phyloP scores from a whole-genome alignment of 768 basidiomycete genomes.

The Clavulina sp. region DNA sequence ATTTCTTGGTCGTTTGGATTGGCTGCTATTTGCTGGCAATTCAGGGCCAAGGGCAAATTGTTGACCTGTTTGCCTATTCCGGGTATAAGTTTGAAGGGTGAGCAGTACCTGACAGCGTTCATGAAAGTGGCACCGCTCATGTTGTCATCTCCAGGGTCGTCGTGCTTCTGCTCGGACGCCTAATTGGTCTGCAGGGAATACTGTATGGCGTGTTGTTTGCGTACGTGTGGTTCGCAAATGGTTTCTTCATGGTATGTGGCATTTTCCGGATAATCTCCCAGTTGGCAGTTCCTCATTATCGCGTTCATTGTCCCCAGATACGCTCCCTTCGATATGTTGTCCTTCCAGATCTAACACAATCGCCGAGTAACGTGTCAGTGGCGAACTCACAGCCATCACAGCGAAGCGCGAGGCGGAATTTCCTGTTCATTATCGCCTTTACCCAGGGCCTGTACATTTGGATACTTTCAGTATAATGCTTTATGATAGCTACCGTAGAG shows the following conservation, averaged over 20 bases:
- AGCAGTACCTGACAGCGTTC: slow-evolving; percentile 14
- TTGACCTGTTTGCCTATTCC: slow-evolving; percentile 79
- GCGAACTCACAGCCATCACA: slow-evolving; percentile 46
- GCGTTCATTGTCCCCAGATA: slow-evolving; percentile 34
- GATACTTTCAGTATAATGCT: slow-evolving; percentile 19
- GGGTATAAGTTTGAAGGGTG: slow-evolving; percentile 98
- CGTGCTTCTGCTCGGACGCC: slow-evolving; percentile 50
- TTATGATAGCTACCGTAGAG: too few species aligned
- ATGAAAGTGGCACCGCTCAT: background rate
- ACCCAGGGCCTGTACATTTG: slow-evolving; percentile 77
- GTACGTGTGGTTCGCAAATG: slow-evolving; percentile 78
- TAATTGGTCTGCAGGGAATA: slow-evolving; percentile 43
- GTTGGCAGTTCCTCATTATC: background rate
- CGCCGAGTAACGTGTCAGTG: slow-evolving; percentile 23
- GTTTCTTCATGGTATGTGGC: slow-evolving; percentile 71
- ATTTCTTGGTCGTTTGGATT: slow-evolving; percentile 75
- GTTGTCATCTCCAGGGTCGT: slow-evolving; percentile 44
- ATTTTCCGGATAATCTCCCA: background rate
- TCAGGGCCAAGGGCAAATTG: slow-evolving; percentile 46
- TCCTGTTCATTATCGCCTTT: slow-evolving; percentile 74
- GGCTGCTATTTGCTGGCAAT: slow-evolving; percentile 92
- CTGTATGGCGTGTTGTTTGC: slow-evolving; percentile 56
- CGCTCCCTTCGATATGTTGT: slow-evolving; percentile 86
- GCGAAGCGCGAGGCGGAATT: slow-evolving; percentile 69
- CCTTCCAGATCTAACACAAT: slow-evolving; percentile 53